Percentiles rank a stretch among this genome's conserved stretches.
These are phyloP conservation scores for Pseudonectria buxi DNA, from an alignment of 2,329 filamentous ascomycete genomes.

Conservation along the genomic window DNA sequence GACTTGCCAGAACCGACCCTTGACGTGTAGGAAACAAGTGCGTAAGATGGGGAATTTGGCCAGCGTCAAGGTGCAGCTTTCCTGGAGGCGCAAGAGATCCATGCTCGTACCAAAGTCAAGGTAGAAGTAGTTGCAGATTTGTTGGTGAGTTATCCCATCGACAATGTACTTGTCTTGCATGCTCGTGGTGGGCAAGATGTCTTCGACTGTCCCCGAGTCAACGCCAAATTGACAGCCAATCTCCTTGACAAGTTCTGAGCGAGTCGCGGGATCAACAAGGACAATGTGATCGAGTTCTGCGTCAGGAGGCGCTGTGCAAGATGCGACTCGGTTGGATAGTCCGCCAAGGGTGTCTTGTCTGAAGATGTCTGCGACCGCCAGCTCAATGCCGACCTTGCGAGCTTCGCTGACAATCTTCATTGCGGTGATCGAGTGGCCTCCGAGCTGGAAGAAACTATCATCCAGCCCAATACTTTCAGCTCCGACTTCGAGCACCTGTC, in stretches of 20 bases:
- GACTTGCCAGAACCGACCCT: constrained; percentile 15
- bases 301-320: too few relatives aligned
- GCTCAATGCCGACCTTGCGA: constrained; percentile 2
- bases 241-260: constrained; percentile 1
- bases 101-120: constrained; percentile 12
- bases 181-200: constrained; percentile 11
- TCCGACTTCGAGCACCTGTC: constrained; percentile 6
- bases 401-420: constrained; percentile 15
- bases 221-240: constrained; percentile 4
- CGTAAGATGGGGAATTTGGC: constrained; percentile 15
- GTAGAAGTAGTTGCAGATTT: constrained; percentile 18
- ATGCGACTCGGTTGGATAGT: too few relatives aligned
- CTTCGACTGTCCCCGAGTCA: constrained; percentile 3
- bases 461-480: constrained; percentile 22
- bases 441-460: constrained; percentile 21
- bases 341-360: constrained; percentile 3
- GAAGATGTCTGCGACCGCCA: constrained; percentile 8
- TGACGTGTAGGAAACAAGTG: constrained; percentile 12
- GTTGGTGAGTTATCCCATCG: not conserved
- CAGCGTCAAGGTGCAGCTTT: constrained; percentile 7
- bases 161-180: constrained; percentile 9
- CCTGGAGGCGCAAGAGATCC: constrained; percentile 12
- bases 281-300: not conserved
- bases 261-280: constrained; percentile 6
- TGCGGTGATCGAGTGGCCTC: constrained; percentile 20